Base-by-base conservation (phyloP, 2,329 filamentous ascomycete species). In the Ilyonectria destructans region DNA sequence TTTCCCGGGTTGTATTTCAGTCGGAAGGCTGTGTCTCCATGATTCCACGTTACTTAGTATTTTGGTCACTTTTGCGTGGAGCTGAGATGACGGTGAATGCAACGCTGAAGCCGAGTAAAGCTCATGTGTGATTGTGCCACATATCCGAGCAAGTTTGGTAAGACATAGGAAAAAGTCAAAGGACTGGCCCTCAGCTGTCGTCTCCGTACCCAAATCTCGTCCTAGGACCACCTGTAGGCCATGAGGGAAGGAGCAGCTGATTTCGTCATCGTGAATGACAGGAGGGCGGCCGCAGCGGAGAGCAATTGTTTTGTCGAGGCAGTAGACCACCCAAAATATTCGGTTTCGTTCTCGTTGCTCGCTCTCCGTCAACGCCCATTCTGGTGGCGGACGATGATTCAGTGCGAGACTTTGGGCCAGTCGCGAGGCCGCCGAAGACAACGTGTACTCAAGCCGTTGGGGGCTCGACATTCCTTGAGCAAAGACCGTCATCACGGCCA, bases 311-410 rank as follows among this genome's bases (percentile, higher is more conserved):
- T 60, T 66, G 43, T 66, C 63, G 2, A 66, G 63, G 12, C 49
- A 66, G 19, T 66, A 66, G 1, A 66, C 21, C n/a, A 57, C 63
- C 63, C 63, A 66, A 15, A 66, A 66, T 1, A 52, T n/a, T 8
- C 63, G 49, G 2, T 46, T 40, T 43, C 57, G 31, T 17, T 66
- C 48, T 3, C 8, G n/a, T 7, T 66, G 13, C 15, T 61, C 63
- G 1, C 51, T 31, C 8, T 61, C 31, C 2, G n/a, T 23, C 1
- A 63, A 19, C 4, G 12, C 23, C 60, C 51, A 62, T 48, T 57
- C 40, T 19, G 8, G 40, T 2, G 40, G 29, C 2, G 60, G 29
- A 9, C 21, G 23, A 6, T 19, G 60, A 19, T 62, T 9, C 3
- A 62, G 51, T 7, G 26, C 60, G 1, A 62, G 29, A n/a, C 60